Base-by-base conservation (phyloP, 495 filamentous ascomycete species). In the Penicillium egyptiacum region DNA sequence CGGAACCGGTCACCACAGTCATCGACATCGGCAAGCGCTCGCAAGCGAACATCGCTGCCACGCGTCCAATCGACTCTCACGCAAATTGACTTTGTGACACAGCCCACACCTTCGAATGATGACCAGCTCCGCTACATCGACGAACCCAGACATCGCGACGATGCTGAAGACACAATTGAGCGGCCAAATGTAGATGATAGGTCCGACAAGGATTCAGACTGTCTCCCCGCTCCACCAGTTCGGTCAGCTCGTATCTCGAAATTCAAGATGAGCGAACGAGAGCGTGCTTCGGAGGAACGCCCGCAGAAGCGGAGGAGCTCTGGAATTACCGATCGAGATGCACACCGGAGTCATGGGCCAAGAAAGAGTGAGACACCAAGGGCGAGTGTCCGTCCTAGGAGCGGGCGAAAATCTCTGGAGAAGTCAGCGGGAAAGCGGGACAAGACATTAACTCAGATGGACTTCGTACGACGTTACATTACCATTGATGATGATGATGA, bases 371-470 rank as follows among this genome's bases (percentile, higher is more conserved):
- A 58, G 35, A 60, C 55, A 10, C 57, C 56, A 19, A 67, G 55
- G 51, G 63, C 61, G 47, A 70, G 60, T 47, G 54, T 55, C 19
- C 56, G 59, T 28, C 37, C 39, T 23, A 67, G 57, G 23, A 50
- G 60, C n/a, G 61, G 60, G 16, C 64, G 68, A 17, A 74, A 69
- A 35, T 58, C 60, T 1, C 62, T 60, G 25, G 58, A 60, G 9
- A 63, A 66, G 12, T 53, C 65, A 11, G n/a, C 49, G 19, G 39
- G 44, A 46, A 70, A 70, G 54, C 64, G 66, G 17, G 66, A 76
- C 25, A 77, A 77, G 41, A 79, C 76, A 4, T 65, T 79, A 8
- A 79, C 76, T 10, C 76, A 79, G 56, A 79, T 79, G 75, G 66
- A 76, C 47, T 79, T 75, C 53, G 75, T 79, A 44, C 68, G 67